Conservation (phyloP, 2,329 filamentous ascomycete genomes). For the Trichophaea hybrida region DNA sequence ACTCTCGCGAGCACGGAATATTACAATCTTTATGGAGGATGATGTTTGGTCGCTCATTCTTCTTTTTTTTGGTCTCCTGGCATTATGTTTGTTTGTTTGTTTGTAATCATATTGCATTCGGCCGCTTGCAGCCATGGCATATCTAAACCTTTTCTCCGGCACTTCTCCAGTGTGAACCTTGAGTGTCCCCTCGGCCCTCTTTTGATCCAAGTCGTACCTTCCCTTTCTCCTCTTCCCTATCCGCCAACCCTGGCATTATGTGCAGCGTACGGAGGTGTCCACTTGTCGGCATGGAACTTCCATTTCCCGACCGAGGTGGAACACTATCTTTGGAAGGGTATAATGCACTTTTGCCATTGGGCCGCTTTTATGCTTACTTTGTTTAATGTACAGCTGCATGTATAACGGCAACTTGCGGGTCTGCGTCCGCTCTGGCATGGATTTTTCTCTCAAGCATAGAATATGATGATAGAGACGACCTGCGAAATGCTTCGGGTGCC, state of each 20-base stretch:
- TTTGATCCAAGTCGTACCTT: no score
- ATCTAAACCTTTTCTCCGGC: no score
- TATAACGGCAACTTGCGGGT: background rate
- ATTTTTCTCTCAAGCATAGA: background rate
- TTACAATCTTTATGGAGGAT: slow-evolving; percentile 4
- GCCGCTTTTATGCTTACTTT: background rate
- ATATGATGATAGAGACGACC: no score
- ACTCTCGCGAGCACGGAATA: slow-evolving; percentile 6
- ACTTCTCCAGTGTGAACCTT: no score
- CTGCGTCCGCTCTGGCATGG: background rate
- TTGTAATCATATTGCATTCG: no score
- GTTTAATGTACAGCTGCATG: background rate
- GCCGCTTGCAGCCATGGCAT: no score
- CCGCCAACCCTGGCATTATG: slow-evolving; percentile 3
- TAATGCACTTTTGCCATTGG: background rate
- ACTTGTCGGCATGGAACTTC: slow-evolving; percentile 26
- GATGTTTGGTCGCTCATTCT: background rate
- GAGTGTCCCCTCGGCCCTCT: no score
- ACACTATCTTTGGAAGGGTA: slow-evolving; percentile 25
- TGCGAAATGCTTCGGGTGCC: no score
- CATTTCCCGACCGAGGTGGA: slow-evolving; percentile 25
- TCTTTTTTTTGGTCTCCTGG: background rate
- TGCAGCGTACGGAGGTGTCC: slow-evolving; percentile 26
- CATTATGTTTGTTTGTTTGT: no score
- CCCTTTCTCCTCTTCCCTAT: no score